Evolutionary conservation across 345 rosid species (phyloP), one percentile per base, ranked within the genome.

Genomic region (Mercurialis annua): DNA sequence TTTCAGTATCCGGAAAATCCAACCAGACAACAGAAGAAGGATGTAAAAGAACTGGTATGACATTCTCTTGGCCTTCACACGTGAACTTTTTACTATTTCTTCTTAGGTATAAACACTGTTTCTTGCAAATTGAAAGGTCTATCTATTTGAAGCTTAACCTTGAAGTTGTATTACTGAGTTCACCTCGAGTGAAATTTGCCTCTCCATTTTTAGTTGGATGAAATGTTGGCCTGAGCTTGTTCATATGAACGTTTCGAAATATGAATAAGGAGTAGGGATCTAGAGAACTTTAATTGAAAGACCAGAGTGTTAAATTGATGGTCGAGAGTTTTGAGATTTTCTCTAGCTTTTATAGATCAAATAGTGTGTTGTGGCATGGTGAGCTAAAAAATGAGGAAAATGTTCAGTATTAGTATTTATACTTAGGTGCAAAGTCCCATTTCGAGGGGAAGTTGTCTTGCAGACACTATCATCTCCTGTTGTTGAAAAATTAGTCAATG

Each of bases 1-100:
- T 14, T 77, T 55, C 89, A 94, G 96, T 94, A 94, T 80, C 99
- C 99, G 46, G 99, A 91, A 71, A 84, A 85, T 36, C 99, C 96
- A 66, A 89, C 97, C n/a, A 85, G 97, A 70, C 96, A 86, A 75
- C 97, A 94, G 36, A 94, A 86, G 86, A 89, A 80, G 71, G 97
- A 91, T 71, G 90, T 89, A 36, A 94, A 86, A 73, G 95, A 94
- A 71, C 81, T 89, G 95, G 96, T 94, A 86, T 23, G 78, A 33
- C 60, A 64, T 48, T 71, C 57, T 63, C 63, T 12, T 31, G 11
- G 54, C 48, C 20, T n/a, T 31, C n/a, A 12, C 42, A 21, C 52
- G n/a, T n/a, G n/a, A n/a, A n/a, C n/a, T n/a, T n/a, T n/a, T n/a
- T n/a, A n/a, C n/a, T n/a, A n/a, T n/a, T n/a, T 31, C 5, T 42